Percentiles rank a stretch among this genome's conserved stretches.
Conservation (phyloP, 768 basidiomycete species). For the Boletales sp. region DNA sequence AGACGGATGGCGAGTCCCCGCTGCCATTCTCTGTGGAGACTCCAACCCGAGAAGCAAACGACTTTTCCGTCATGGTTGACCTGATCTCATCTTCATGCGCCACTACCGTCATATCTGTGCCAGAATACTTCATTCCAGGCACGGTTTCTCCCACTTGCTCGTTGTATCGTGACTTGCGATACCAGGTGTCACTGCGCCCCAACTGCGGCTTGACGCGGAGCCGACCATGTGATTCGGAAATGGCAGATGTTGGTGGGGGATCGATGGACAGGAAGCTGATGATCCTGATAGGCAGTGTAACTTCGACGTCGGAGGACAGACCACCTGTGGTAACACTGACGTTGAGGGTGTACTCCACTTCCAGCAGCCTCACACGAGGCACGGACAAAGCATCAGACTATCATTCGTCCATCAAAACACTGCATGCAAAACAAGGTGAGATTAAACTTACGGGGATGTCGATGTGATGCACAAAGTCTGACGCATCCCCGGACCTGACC, state of each 20-base stretch:
- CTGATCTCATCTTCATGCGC: slow-evolving; percentile 16
- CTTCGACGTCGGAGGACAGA: slow-evolving; percentile 59
- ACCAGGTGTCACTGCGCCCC: slow-evolving; percentile 26
- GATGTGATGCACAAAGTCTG: slow-evolving; percentile 67
- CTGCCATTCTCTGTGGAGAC: slow-evolving; percentile 7
- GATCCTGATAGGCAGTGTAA: slow-evolving; percentile 70
- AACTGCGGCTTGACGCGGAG: slow-evolving; percentile 23
- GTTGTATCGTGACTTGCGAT: slow-evolving; percentile 26
- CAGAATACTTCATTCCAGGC: slow-evolving; percentile 32
- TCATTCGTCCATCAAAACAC: slow-evolving; percentile 4
- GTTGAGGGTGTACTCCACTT: slow-evolving; percentile 71
- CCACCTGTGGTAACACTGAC: slow-evolving; percentile 60
- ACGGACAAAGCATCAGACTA: slow-evolving; percentile 73
- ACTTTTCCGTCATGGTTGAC: slow-evolving; percentile 1
- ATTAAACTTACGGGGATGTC: slow-evolving; percentile 63
- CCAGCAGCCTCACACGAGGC: slow-evolving; percentile 62
- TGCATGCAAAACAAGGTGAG: neutral
- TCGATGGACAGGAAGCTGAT: slow-evolving; percentile 86
- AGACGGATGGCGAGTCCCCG: slow-evolving; percentile 22
- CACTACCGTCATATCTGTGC: slow-evolving; percentile 24
- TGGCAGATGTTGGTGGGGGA: slow-evolving; percentile 53
- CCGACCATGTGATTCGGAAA: slow-evolving; percentile 17
- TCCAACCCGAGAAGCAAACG: slow-evolving; percentile 6
- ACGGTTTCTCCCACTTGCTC: slow-evolving; percentile 21
- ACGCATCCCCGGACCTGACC: slow-evolving; percentile 56